Conservation (phyloP, 441 rosid genomes). For the Bruguiera hainesii region DNA sequence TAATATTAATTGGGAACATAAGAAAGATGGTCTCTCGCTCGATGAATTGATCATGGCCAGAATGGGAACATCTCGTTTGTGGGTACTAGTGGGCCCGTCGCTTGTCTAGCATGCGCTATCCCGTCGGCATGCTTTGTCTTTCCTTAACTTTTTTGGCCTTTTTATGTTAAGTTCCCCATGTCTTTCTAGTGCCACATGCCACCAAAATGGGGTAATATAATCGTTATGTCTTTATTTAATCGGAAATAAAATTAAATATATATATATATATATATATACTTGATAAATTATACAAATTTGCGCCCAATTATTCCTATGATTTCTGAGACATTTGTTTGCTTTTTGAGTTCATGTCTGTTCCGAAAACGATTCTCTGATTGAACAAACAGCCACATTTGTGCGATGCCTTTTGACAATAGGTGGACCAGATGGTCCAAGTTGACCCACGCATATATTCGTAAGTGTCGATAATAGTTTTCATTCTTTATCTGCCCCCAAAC, state of each 20-base stretch:
- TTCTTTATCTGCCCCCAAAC: no score
- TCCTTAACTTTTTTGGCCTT: constrained; percentile 11
- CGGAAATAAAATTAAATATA: neutral
- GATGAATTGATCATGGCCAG: constrained; percentile 10
- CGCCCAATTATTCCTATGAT: neutral
- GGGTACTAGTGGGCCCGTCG: constrained; percentile 43
- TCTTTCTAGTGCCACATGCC: constrained; percentile 10
- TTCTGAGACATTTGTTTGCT: neutral
- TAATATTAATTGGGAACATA: no score
- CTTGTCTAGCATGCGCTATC: constrained; percentile 66
- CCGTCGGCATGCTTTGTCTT: constrained; percentile 51
- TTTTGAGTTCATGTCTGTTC: neutral
- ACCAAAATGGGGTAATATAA: neutral
- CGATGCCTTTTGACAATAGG: constrained; percentile 7
- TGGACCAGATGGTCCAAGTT: constrained; percentile 3
- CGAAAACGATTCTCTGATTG: constrained; percentile 25
- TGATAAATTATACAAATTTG: neutral
- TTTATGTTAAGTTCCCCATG: constrained; percentile 19
- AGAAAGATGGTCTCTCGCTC: no score
- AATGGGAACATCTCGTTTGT: constrained; percentile 18
- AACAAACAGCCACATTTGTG: constrained; percentile 16
- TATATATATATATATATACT: neutral
- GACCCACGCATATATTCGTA: neutral
- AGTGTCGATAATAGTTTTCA: neutral
- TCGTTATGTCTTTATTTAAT: neutral